These are phyloP conservation scores for Paecilomyces sp. DNA, from an alignment of 2,329 filamentous ascomycete genomes.

Conservation along the genomic window DNA sequence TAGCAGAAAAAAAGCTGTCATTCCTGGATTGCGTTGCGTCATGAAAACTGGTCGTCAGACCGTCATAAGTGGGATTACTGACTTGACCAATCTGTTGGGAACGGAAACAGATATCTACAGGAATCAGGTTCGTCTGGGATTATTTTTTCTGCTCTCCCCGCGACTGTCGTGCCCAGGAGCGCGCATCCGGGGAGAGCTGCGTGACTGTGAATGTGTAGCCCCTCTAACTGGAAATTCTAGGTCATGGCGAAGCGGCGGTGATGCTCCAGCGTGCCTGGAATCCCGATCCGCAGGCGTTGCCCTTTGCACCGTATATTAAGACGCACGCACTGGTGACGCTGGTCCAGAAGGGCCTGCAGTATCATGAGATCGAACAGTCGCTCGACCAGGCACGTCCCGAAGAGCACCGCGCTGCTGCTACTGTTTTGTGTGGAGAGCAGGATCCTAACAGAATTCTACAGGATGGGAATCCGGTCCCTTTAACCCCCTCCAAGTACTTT, in stretches of 20 bases:
- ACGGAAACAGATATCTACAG: conserved; percentile 43
- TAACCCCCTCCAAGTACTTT: conserved; percentile 36
- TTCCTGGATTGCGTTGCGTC: not conserved
- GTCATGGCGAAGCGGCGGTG: conserved; percentile 53
- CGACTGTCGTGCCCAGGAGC: not conserved
- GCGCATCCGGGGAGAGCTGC: conserved; percentile 3
- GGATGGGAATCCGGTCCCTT: conserved; percentile 29
- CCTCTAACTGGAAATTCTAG: conserved; percentile 24
- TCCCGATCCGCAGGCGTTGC: conserved; percentile 53
- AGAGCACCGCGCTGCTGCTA: conserved; percentile 1
- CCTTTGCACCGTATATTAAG: conserved; percentile 54
- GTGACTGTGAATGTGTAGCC: conserved; percentile 7
- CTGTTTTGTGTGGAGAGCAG: conserved; percentile 2
- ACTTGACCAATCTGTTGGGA: not conserved
- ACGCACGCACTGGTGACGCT: conserved; percentile 54
- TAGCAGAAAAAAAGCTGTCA: conserved; percentile 4
- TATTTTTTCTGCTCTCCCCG: not conserved
- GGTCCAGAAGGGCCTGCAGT: conserved; percentile 57
- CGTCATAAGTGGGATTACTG: not conserved
- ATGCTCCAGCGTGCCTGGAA: conserved; percentile 58
- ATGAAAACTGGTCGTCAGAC: not conserved
- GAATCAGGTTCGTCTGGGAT: conserved; percentile 42
- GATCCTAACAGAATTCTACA: conserved; percentile 17
- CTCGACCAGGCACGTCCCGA: conserved; percentile 39
- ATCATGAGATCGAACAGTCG: conserved; percentile 44